Base-by-base conservation (phyloP, 306 rosid species). In the Hippophae gyantsensis region DNA sequence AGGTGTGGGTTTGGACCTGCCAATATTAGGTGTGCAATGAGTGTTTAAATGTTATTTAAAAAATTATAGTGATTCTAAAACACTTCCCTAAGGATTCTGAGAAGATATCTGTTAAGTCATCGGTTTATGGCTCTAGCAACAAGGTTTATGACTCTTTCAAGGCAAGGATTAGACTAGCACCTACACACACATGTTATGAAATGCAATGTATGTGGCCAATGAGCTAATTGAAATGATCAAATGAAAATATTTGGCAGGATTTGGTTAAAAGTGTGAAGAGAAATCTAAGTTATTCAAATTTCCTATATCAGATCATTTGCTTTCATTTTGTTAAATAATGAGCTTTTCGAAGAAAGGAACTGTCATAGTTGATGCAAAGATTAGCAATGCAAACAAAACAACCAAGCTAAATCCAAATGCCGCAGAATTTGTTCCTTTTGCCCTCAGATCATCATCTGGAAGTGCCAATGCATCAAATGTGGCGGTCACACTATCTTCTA, bases 371-470 rank as follows among this genome's bases (percentile, higher is more conserved):
- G 86, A 87, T 61, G 57, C 80, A 6, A 83, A 76, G 55, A 68
- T 79, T 46, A 74, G 76, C 74, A 48, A 70, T 53, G 67, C 77
- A 48, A 83, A 67, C 76, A 90, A 83, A 86, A 80, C 61, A 46
- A 76, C 81, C 11, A 6, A 71, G 44, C 72, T 90, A 79, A 90
- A 90, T 76, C 98, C 98, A 49, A 87, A 90, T 85, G 98, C 98
- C 6, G 98, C 96, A n/a, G 97, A 84, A 73, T 90, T 90, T 40
- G 53, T 90, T 60, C 97, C 97, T 45, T 87, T 78, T 64, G 43
- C 87, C 58, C 87, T 85, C 69, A 79, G 98, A 74, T 80, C 96
- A 53, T 72, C 90, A 57, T 75, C 86, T 54, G 90, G 90, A 72
- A 81, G 87, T 74, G 56, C 75, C 59, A 76, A 89, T 62, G 61